These are phyloP conservation scores for Hansenula sp. DNA, from an alignment of 1,139 yeast genomes.

Conservation along the genomic window DNA sequence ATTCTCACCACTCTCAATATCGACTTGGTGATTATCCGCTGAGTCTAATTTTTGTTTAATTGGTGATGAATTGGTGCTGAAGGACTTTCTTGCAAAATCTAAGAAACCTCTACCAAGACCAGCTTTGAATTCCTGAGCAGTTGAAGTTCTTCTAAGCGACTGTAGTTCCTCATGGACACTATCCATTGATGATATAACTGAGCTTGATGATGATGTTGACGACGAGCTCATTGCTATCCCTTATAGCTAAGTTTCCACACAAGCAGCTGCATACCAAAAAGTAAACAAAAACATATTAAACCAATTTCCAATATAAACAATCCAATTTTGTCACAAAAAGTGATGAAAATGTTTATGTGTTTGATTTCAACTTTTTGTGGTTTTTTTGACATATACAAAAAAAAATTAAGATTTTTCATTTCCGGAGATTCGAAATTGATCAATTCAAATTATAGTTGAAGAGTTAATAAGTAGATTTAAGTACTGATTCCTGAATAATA, in stretches of 20 bases:
- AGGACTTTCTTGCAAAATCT: slow-evolving; percentile 1
- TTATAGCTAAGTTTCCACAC: no score
- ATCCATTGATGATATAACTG: neutral
- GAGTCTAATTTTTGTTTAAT: neutral
- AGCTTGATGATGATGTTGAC: neutral
- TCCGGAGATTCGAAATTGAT: no score
- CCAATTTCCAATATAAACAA: neutral
- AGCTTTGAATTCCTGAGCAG: no score
- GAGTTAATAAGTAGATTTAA: no score
- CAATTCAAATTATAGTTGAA: no score
- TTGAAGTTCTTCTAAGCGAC: neutral
- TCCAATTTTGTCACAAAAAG: neutral
- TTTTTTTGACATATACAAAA: no score
- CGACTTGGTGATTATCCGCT: neutral
- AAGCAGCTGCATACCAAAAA: no score
- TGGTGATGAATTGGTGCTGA: slow-evolving; percentile 5
- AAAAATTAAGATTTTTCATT: no score
- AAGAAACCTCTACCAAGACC: neutral
- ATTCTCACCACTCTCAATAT: no score
- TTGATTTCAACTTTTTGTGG: no score
- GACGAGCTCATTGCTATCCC: neutral
- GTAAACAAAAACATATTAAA: no score
- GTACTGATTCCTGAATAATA: no score
- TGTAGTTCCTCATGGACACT: neutral
- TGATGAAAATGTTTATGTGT: neutral